Conservation (phyloP, 148 eudicot genomes). For the Fagopyrum tataricum region DNA sequence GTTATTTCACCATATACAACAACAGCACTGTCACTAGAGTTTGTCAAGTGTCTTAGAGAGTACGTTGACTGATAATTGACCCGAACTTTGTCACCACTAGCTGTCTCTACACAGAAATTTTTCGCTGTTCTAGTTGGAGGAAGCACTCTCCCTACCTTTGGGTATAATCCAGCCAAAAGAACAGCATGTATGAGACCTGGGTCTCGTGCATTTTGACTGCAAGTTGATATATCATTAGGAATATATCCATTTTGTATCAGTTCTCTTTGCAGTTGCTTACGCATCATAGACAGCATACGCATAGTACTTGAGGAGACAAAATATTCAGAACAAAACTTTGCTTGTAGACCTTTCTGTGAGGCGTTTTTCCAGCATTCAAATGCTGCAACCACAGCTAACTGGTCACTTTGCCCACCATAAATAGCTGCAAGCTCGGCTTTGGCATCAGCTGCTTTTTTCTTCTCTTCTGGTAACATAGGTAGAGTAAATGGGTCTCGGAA, state of each 20-base stretch:
- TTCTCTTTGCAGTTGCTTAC: slow-evolving; percentile 71
- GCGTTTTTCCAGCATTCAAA: slow-evolving; percentile 85
- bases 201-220: slow-evolving; percentile 55
- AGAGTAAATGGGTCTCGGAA: slow-evolving; percentile 73
- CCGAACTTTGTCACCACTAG: slow-evolving; percentile 48
- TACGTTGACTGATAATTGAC: slow-evolving; percentile 42
- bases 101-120: slow-evolving; percentile 42
- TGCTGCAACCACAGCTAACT: slow-evolving; percentile 84
- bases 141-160: slow-evolving; percentile 68
- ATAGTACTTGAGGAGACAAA: slow-evolving; percentile 59
- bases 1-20: slow-evolving; percentile 73
- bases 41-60: slow-evolving; percentile 22
- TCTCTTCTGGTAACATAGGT: slow-evolving; percentile 62
- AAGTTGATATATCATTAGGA: slow-evolving; percentile 41
- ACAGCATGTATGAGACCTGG: slow-evolving; percentile 75
- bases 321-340: slow-evolving; percentile 62
- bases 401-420: slow-evolving; percentile 74
- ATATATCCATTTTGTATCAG: slow-evolving; percentile 51
- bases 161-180: slow-evolving; percentile 81
- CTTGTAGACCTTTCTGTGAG: slow-evolving; percentile 44
- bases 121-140: slow-evolving; percentile 3
- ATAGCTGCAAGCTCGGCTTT: slow-evolving; percentile 69
- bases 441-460: slow-evolving; percentile 57
- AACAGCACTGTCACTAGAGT: slow-evolving; percentile 27
- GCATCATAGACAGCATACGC: slow-evolving; percentile 68